Evolutionary conservation across 2,329 filamentous ascomycete species (phyloP), one percentile per base, ranked within the genome.

Genomic region (Elsinoe ampelina): DNA sequence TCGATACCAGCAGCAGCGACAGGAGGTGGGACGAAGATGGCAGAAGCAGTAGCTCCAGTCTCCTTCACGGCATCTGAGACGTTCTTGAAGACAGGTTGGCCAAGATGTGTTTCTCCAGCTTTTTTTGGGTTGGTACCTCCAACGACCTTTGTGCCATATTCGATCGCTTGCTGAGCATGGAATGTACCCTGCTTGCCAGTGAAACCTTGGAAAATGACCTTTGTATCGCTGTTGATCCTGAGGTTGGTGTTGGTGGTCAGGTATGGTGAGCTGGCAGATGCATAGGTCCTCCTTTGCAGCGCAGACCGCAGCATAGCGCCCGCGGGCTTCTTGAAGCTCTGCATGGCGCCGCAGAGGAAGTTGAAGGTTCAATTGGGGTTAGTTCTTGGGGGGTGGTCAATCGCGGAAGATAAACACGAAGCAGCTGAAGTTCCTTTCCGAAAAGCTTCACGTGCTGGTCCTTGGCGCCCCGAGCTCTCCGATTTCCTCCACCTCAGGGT

Each of bases 61-160:
- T 90, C 77, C 80, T 91, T 93, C 63, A 95, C 83, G 62, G 88
- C 93, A 57, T 98, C 90, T 65, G 77, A 76, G 65, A 98, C 93
- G 67, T 82, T 92, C 68, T 83, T 87, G 76, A 97, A 98, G 69
- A 98, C 93, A 59, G 93, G 93, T 65, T 87, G 86, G 71, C 84
- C 89, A 61, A 98, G 84, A 75, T 98, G 93, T 71, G 83, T 85
- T 68, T 82, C 77, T 70, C 93, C 93, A 64, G 93, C 93, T 80
- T 98, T 98, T 82, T 95, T 97, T 71, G 93, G 93, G 80, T 97
- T 97, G 70, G 92, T 97, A 71, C 93, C 93, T 73, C 93, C 93
- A 64, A 98, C 90, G 64, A 98, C 89, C 73, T 95, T 92, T 67
- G 93, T 98, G 73, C 92, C 93, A 77, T 98, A 98, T 75, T 95